Percentiles rank a stretch among this genome's conserved stretches.
phyloP scores from a whole-genome alignment of 805 yeast species.

The Kregervanrija delftensis region DNA sequence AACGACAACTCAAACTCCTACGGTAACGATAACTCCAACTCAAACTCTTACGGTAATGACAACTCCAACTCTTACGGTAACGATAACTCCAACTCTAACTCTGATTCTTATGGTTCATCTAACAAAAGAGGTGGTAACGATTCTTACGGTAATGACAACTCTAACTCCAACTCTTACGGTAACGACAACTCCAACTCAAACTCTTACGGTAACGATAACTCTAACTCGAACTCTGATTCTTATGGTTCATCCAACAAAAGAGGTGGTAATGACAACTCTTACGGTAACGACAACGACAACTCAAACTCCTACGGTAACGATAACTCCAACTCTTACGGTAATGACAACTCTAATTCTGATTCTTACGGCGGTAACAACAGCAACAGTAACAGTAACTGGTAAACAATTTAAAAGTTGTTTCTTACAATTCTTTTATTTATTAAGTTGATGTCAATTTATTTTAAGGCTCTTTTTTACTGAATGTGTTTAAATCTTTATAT shows the following conservation, averaged over 20 bases:
- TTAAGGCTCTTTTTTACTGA: no score
- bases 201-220: constrained; percentile 18
- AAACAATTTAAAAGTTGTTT: neutral
- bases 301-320: constrained; percentile 16
- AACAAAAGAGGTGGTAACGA: constrained; percentile 4
- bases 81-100: constrained; percentile 1
- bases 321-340: constrained; percentile 13
- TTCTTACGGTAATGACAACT: constrained; percentile 22
- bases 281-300: constrained; percentile 24
- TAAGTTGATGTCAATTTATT: neutral
- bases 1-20: constrained; percentile 23
- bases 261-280: constrained; percentile 5
- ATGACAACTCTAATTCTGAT: neutral
- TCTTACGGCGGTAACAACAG: constrained; percentile 23
- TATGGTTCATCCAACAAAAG: constrained; percentile 7
- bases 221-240: constrained; percentile 8
- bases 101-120: constrained; percentile 9
- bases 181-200: constrained; percentile 15
- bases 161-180: constrained; percentile 9
- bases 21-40: constrained; percentile 16
- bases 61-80: constrained; percentile 26
- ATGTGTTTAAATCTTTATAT: no score
- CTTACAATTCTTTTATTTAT: neutral
- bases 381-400: constrained; percentile 16
- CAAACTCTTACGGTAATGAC: constrained; percentile 7